phyloP scores from a whole-genome alignment of 2,329 filamentous ascomycete genomes.

The Claviceps digitariae region DNA sequence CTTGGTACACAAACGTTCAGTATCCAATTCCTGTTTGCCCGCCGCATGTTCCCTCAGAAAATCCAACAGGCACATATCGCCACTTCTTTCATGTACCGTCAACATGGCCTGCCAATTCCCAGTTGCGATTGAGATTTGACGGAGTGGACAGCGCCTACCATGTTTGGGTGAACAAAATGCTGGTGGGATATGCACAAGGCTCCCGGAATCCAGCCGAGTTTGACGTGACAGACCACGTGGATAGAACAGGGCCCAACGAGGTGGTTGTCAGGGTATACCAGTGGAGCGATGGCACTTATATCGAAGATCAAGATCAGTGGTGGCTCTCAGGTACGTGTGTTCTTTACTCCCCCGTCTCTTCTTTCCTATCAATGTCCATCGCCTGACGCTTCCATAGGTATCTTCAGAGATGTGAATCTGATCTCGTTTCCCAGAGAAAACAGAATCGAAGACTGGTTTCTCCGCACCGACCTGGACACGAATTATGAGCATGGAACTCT shows the following conservation, averaged over 20 bases:
- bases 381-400: conserved; percentile 28
- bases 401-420: conserved; percentile 54
- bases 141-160: conserved; percentile 58
- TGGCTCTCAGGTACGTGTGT: conserved; percentile 39
- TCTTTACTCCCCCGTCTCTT: no score
- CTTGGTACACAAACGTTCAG: conserved; percentile 53
- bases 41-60: conserved; percentile 46
- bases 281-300: conserved; percentile 52
- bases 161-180: conserved; percentile 48
- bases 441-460: conserved; percentile 43
- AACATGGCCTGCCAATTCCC: conserved; percentile 26
- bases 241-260: conserved; percentile 30
- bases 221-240: conserved; percentile 41
- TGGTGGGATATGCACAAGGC: conserved; percentile 54
- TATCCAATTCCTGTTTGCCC: conserved; percentile 52
- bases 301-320: conserved; percentile 57
- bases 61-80: conserved; percentile 49
- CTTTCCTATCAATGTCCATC: not conserved
- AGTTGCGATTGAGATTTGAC: conserved; percentile 51
- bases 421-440: conserved; percentile 36
- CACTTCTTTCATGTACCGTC: conserved; percentile 38
- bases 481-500: conserved; percentile 38
- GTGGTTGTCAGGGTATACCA: conserved; percentile 52
- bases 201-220: conserved; percentile 56
- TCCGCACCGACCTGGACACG: conserved; percentile 39